phyloP scores from a whole-genome alignment of 352 stramenopile genomes.

The Globisporangium paroecandrum region DNA sequence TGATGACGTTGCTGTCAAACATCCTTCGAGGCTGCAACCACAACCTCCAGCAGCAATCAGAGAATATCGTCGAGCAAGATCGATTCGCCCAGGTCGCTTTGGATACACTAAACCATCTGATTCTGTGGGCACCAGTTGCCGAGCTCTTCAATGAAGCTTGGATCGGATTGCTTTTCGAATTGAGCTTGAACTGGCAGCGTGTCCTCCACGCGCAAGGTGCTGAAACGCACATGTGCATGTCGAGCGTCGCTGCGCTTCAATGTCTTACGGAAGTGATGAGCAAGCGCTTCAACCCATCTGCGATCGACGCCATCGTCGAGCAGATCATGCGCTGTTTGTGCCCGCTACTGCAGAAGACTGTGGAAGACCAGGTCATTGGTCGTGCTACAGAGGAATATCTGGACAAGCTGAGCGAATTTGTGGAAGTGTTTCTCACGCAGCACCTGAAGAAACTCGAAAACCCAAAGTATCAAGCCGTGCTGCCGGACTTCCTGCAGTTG shows the following conservation, averaged over 20 bases:
- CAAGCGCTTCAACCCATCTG: conserved; percentile 49
- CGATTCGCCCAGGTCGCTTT: conserved; percentile 47
- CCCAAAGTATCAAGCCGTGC: conserved; percentile 35
- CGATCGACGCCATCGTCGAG: conserved; percentile 45
- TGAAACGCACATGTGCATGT: conserved; percentile 30
- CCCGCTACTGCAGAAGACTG: conserved; percentile 56
- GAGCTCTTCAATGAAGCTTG: conserved; percentile 54
- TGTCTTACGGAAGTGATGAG: conserved; percentile 60
- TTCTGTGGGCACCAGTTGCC: conserved; percentile 49
- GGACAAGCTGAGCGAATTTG: conserved; percentile 74
- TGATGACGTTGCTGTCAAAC: conserved; percentile 47
- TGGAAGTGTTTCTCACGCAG: conserved; percentile 70
- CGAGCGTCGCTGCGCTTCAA: conserved; percentile 55
- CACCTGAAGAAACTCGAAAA: conserved; percentile 74
- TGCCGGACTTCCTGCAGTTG: conserved; percentile 55
- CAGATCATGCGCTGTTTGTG: conserved; percentile 53
- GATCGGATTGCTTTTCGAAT: conserved; percentile 61
- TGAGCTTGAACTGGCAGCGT: conserved; percentile 40
- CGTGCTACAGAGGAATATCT: conserved; percentile 56
- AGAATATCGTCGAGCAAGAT: conserved; percentile 32
- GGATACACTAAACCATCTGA: conserved; percentile 48
- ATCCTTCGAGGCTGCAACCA: conserved; percentile 49
- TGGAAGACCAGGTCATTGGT: conserved; percentile 49
- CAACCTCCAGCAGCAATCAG: conserved; percentile 26
- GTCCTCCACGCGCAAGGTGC: conserved; percentile 20